Base-by-base conservation (phyloP, 2,329 filamentous ascomycete genomes). In the Grosmannia serpens region DNA sequence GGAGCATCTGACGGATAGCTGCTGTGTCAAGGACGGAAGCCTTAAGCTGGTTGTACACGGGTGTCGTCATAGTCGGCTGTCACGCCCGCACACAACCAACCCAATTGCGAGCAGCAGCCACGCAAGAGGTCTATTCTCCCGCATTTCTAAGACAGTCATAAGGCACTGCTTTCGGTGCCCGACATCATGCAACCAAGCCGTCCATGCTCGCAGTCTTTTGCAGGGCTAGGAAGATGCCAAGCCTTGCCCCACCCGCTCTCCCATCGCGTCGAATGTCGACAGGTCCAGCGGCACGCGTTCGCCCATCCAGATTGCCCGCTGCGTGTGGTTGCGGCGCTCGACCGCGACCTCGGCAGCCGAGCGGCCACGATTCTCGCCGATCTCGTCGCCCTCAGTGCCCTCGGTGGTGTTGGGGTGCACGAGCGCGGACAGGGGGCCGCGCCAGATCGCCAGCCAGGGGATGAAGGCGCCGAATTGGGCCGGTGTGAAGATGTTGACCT, bases 391-490 rank as follows among this genome's bases (percentile, higher is more conserved):
- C 4, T 44, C 41, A 15, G 31, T 73, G 31, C 72, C 68, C 3
- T 74, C 70, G n/a, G 79, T 77, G 0, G 87, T 91, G 67, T 96
- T 96, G 0, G 91, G 90, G 70, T 96, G 91, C 1, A 96, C 70
- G 24, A 96, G 74, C 4, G 76, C 90, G 53, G 87, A 91, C 61
- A 96, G 71, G 2, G 89, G 88, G 0, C 91, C 91, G 6, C 91
- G 79, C 71, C 91, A 86, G 59, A 96, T 82, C 33, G 89, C 81
- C 33, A 96, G 74, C 91, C 91, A 96, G 0, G 89, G 80, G 46
- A 96, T 74, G 66, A 96, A 95, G 0, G 91, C 91, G 0, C 91
- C 91, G 67, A 96, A 96, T 70, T 96, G 88, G 3, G 83, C 85
- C 0, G 91, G 91, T 0, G 86, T 90, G 70, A 92, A 89, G 24